A percentile compares a stretch with the other conserved stretches of the same genome.
Evolutionary conservation across 495 filamentous ascomycete genomes (phyloP).

Genomic region (Podospora fimiseda): DNA sequence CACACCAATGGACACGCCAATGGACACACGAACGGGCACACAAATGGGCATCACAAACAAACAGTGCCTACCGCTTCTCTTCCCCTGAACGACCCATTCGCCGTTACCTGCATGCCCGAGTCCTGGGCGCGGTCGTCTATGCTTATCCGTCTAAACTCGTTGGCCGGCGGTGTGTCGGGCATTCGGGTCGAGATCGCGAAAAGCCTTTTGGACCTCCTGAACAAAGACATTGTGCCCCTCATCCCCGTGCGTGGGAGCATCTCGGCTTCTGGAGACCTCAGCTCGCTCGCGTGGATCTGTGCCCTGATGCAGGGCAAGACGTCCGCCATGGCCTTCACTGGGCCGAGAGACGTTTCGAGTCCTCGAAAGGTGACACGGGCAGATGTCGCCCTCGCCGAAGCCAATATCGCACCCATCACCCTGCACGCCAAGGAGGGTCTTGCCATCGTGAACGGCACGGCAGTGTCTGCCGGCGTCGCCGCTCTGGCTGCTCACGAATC

Average conservation of each 20-base stretch:
- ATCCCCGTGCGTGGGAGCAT: conserved; percentile 59
- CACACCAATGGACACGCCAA: no score
- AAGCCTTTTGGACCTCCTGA: conserved; percentile 39
- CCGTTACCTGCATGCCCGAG: conserved; percentile 37
- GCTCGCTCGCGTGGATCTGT: conserved; percentile 55
- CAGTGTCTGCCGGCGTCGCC: conserved; percentile 46
- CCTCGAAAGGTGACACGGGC: conserved; percentile 34
- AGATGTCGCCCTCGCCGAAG: conserved; percentile 35
- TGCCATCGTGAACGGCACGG: conserved; percentile 59
- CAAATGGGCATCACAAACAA: conserved; percentile 13
- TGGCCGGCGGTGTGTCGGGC: conserved; percentile 52
- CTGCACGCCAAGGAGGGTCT: conserved; percentile 59
- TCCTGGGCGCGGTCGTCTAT: conserved; percentile 52
- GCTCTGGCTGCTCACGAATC: conserved; percentile 50
- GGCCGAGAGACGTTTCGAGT: background rate
- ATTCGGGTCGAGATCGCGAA: conserved; percentile 47
- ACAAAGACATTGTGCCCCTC: conserved; percentile 46
- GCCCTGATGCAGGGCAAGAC: conserved; percentile 54
- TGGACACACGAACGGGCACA: no score
- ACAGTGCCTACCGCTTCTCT: conserved; percentile 8
- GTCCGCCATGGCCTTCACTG: conserved; percentile 35
- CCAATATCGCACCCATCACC: conserved; percentile 37
- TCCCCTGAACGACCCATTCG: conserved; percentile 16
- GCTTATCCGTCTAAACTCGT: conserved; percentile 50
- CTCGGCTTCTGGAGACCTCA: conserved; percentile 63